phyloP scores from a whole-genome alignment of 2,329 filamentous ascomycete species.

The Cercospora sp. region DNA sequence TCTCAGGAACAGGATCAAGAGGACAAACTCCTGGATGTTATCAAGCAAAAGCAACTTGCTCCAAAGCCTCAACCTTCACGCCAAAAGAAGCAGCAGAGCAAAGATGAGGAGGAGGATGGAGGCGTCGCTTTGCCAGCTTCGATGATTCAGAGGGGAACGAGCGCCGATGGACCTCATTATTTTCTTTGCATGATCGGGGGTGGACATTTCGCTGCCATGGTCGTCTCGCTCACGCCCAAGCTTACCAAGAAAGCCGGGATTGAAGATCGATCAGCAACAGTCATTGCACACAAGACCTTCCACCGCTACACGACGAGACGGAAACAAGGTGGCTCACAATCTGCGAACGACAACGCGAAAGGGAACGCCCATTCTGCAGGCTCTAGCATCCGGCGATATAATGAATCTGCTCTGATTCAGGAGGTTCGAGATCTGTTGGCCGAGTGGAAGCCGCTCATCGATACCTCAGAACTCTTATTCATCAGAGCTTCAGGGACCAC shows the following conservation, averaged over 20 bases:
- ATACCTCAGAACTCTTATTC: slow-evolving; percentile 82
- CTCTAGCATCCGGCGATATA: slow-evolving; percentile 84
- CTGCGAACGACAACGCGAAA: slow-evolving; percentile 90
- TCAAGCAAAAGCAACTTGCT: slow-evolving; percentile 75
- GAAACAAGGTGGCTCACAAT: slow-evolving; percentile 95
- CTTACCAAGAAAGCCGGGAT: slow-evolving; percentile 68
- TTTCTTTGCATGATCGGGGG: slow-evolving; percentile 99
- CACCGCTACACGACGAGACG: slow-evolving; percentile 94
- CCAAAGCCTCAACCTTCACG: slow-evolving; percentile 55
- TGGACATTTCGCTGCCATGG: slow-evolving; percentile 95
- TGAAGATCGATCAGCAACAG: slow-evolving; percentile 80
- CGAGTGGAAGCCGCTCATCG: slow-evolving; percentile 84
- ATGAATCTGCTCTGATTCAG: slow-evolving; percentile 84
- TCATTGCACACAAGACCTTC: slow-evolving; percentile 95
- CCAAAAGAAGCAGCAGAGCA: slow-evolving; percentile 45
- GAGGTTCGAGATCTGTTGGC: slow-evolving; percentile 78
- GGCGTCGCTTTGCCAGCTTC: slow-evolving; percentile 55
- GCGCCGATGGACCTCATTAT: slow-evolving; percentile 74
- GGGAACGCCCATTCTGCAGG: slow-evolving; percentile 92
- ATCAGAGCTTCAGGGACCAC: slow-evolving; percentile 83
- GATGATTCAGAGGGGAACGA: slow-evolving; percentile 44
- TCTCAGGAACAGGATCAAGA: slow-evolving; percentile 66
- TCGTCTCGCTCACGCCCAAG: slow-evolving; percentile 83
- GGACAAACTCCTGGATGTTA: slow-evolving; percentile 61
- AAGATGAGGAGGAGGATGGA: slow-evolving; percentile 49